A percentile compares a stretch with the other conserved stretches of the same genome.
Evolutionary conservation across 176 grass and related monocot genomes (phyloP).

Genomic region (Triticum timopheevii): DNA sequence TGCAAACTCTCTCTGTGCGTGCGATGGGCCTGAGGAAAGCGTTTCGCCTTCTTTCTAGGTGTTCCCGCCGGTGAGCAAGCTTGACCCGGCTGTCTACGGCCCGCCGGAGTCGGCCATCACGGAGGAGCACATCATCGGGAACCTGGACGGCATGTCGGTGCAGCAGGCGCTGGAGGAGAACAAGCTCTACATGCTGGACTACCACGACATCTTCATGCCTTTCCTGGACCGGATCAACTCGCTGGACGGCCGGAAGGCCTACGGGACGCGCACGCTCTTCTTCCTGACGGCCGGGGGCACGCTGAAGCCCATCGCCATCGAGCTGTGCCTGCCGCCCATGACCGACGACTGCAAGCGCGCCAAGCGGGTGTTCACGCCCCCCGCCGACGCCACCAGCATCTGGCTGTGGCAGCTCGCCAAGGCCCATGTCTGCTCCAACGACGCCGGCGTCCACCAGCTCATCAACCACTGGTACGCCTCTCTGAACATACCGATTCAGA

Average conservation of each 20-base stretch:
- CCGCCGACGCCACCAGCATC: constrained; percentile 72
- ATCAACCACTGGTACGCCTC: constrained; percentile 79
- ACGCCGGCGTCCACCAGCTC: constrained; percentile 91
- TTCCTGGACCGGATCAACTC: constrained; percentile 88
- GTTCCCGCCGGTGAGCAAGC: constrained; percentile 86
- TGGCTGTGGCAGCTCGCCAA: constrained; percentile 99
- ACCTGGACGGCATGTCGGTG: constrained; percentile 82
- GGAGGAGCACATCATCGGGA: constrained; percentile 81
- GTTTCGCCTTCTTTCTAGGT: constrained; percentile 32
- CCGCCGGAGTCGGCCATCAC: constrained; percentile 85
- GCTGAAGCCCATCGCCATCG: constrained; percentile 87
- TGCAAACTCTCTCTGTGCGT: background rate
- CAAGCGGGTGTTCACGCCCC: constrained; percentile 84
- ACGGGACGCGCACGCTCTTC: constrained; percentile 86
- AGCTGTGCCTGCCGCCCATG: constrained; percentile 72
- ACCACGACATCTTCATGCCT: constrained; percentile 84
- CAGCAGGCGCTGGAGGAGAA: constrained; percentile 60
- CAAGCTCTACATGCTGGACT: constrained; percentile 81
- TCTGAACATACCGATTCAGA: background rate
- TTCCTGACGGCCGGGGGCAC: constrained; percentile 71
- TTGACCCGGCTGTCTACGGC: constrained; percentile 73
- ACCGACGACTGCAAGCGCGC: constrained; percentile 58
- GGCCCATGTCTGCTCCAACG: constrained; percentile 97
- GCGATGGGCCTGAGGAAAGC: background rate
- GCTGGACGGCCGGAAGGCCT: constrained; percentile 84